Evolutionary conservation across 1,139 yeast genomes (phyloP).

Genomic region (Kodamaea alishanica): DNA sequence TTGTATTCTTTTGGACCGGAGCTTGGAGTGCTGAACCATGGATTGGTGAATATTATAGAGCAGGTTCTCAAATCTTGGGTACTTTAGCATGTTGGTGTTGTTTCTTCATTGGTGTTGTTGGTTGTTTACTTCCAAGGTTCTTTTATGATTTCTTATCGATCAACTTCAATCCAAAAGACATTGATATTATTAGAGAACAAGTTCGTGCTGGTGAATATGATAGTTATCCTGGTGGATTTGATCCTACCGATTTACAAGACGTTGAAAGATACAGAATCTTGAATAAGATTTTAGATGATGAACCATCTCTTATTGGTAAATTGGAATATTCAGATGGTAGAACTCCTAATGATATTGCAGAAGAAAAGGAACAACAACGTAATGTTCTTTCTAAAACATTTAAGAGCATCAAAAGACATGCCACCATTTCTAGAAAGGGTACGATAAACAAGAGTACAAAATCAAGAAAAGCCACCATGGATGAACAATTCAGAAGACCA

Average conservation of each 20-base stretch:
- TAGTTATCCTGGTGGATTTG: slow-evolving; percentile 52
- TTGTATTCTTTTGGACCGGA: slow-evolving; percentile 62
- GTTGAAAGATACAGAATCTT: slow-evolving; percentile 42
- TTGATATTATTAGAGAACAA: slow-evolving; percentile 53
- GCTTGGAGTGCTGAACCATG: slow-evolving; percentile 49
- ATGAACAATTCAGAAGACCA: slow-evolving; percentile 32
- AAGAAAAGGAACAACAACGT: slow-evolving; percentile 10
- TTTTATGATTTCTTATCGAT: slow-evolving; percentile 44
- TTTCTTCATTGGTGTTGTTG: slow-evolving; percentile 44
- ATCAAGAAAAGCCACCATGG: slow-evolving; percentile 32
- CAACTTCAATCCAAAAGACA: slow-evolving; percentile 49
- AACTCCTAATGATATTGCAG: slow-evolving; percentile 10
- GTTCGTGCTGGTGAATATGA: slow-evolving; percentile 45
- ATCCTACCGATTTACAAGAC: slow-evolving; percentile 54
- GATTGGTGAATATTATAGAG: slow-evolving; percentile 48
- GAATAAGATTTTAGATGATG: slow-evolving; percentile 31
- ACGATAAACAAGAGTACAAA: slow-evolving; percentile 24
- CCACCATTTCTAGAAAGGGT: slow-evolving; percentile 14
- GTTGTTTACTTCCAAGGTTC: slow-evolving; percentile 52
- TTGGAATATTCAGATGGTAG: slow-evolving; percentile 24
- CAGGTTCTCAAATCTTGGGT: slow-evolving; percentile 55
- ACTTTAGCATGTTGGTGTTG: slow-evolving; percentile 52
- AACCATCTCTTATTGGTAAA: slow-evolving; percentile 35
- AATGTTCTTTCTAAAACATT: slow-evolving; percentile 25
- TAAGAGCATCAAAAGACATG: slow-evolving; percentile 32